Evolutionary conservation across 108 stramenopile genomes (phyloP).

Genomic region (Skeletonema tropicum): DNA sequence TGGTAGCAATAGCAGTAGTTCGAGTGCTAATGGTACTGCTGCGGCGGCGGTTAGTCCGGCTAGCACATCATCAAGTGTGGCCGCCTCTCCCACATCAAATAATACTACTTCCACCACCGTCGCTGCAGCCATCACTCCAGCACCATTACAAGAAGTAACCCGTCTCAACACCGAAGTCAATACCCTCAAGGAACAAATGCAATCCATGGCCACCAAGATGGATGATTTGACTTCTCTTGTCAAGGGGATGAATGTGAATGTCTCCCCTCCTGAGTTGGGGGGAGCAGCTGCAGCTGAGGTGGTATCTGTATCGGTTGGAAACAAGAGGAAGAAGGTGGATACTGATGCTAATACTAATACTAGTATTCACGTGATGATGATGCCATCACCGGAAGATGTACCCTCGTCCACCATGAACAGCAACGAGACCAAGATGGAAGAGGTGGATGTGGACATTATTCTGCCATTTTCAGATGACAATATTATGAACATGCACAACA

Average conservation of each 20-base stretch:
- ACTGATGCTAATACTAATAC: not conserved
- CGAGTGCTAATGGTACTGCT: conserved; percentile 9
- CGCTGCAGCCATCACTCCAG: too few relatives aligned
- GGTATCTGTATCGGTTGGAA: not conserved
- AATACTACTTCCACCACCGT: conserved; percentile 1
- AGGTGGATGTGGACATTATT: conserved; percentile 10
- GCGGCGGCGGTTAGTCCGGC: not conserved
- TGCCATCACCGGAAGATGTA: not conserved
- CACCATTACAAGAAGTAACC: conserved; percentile 25
- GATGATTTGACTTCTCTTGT: conserved; percentile 75
- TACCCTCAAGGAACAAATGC: conserved; percentile 67
- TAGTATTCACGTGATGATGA: too few relatives aligned
- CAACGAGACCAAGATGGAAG: not conserved
- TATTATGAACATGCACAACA: too few relatives aligned
- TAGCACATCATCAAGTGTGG: not conserved
- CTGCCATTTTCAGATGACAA: conserved; percentile 20
- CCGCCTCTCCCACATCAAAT: not conserved
- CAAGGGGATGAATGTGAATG: conserved; percentile 57
- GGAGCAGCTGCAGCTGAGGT: too few relatives aligned
- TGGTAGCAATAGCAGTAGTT: too few relatives aligned
- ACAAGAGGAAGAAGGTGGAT: conserved; percentile 27
- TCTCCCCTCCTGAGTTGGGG: conserved; percentile 48
- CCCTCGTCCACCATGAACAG: conserved; percentile 1
- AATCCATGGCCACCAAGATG: conserved; percentile 84
- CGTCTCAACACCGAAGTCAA: conserved; percentile 72